Conservation (phyloP, 352 stramenopile species). For the Phytophthora quininea region DNA sequence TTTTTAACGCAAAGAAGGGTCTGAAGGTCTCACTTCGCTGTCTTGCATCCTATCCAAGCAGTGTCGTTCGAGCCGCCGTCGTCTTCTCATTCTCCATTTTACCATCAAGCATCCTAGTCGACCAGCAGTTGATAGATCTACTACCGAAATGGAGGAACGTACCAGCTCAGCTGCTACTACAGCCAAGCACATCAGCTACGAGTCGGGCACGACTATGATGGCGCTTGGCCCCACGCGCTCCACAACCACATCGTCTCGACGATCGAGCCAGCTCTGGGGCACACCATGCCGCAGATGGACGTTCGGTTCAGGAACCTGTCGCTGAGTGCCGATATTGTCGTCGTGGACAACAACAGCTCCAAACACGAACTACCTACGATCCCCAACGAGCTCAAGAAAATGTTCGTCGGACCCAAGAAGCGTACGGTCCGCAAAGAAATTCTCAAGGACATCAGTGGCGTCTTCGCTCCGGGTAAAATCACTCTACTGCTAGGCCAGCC, state of each 20-base stretch:
- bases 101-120: conserved; percentile 1
- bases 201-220: conserved; percentile 34
- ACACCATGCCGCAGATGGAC: not conserved
- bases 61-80: not conserved
- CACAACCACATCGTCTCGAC: conserved; percentile 35
- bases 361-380: conserved; percentile 2
- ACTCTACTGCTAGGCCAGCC: not conserved
- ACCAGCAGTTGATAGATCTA: conserved; percentile 1
- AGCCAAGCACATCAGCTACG: conserved; percentile 21
- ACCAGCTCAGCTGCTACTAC: conserved; percentile 1
- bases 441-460: not conserved
- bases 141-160: conserved; percentile 10
- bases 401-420: not conserved
- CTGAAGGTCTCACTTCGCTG: not conserved
- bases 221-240: conserved; percentile 39
- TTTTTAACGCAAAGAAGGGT: not conserved
- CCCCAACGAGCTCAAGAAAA: not conserved
- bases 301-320: not conserved
- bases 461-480: not conserved
- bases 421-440: not conserved
- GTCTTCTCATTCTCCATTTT: conserved; percentile 16
- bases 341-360: not conserved
- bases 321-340: not conserved
- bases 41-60: not conserved
- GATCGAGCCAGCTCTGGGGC: conserved; percentile 5